Percentiles rank a stretch among this genome's conserved stretches.
Conservation (phyloP, 805 yeast species). For the Lipomyces anomalus region DNA sequence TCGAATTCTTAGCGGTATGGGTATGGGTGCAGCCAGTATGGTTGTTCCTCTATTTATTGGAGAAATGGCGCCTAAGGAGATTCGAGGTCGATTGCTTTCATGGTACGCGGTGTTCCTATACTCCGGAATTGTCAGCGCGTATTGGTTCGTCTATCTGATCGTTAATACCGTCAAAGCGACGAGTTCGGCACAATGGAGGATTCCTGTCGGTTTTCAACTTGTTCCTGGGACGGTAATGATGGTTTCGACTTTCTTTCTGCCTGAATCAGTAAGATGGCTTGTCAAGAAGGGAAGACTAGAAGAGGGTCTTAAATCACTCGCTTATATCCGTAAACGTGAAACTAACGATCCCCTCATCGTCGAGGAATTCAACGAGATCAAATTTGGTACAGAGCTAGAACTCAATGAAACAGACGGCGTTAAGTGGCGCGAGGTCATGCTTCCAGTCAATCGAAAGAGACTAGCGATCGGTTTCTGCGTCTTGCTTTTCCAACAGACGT, state of each 20-base stretch:
- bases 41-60: conserved; percentile 56
- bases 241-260: conserved; percentile 45
- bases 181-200: no score
- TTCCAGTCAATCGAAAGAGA: conserved; percentile 12
- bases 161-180: no score
- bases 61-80: conserved; percentile 40
- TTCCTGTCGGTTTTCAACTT: conserved; percentile 25
- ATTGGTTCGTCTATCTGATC: conserved; percentile 49
- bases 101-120: conserved; percentile 48
- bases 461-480: conserved; percentile 13
- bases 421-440: conserved; percentile 9
- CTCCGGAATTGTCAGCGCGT: conserved; percentile 44
- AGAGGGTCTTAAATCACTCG: conserved; percentile 46
- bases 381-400: conserved; percentile 13
- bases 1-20: conserved; percentile 62
- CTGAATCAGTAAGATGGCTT: conserved; percentile 64
- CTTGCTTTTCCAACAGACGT: conserved; percentile 28
- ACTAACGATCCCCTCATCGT: conserved; percentile 38
- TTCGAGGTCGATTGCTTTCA: conserved; percentile 55
- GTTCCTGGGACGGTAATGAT: conserved; percentile 36
- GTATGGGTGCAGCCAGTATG: conserved; percentile 67
- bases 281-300: conserved; percentile 53
- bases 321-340: conserved; percentile 38
- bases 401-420: conserved; percentile 11
- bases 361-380: conserved; percentile 36